Evolutionary conservation across 2,329 filamentous ascomycete genomes (phyloP), one percentile per base, ranked within the genome.

Genomic region (Cryphonectria carpinicola): DNA sequence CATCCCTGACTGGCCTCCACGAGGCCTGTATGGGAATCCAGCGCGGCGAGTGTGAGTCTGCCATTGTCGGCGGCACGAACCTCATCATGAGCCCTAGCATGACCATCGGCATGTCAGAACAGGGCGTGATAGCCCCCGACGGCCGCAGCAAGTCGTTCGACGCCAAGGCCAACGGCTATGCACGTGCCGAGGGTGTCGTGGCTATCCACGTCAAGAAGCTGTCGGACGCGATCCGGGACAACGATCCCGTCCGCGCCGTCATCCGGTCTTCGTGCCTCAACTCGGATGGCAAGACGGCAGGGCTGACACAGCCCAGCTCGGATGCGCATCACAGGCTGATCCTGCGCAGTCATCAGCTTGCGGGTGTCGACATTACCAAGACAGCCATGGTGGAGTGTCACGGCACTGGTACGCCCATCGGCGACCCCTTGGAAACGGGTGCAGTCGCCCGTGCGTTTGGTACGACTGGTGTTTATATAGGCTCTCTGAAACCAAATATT

Each of bases 131-230:
- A 5, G 81, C 79, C 3, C 74, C 77, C 1, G 75, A 77, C 0
- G 81, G 78, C 39, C 71, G 78, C 39, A 76, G 76, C 61, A 76
- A 79, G 65, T 78, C 78, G 1, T 86, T 84, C 70, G 84, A 85
- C 58, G 77, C 79, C 2, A 75, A 78, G 10, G 86, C 84, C 0
- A 79, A 86, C 67, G 87, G 87, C 0, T 88, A 87, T 69, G 84
- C 79, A 0, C 80, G 85, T 7, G 86, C 83, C 1, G 87, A 89
- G 72, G 86, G 83, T 6, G 74, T 84, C 19, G 81, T 76, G 2
- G 78, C 80, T 8, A 69, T 88, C 7, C 77, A 83, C 7, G 70
- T 89, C 0, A 88, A 88, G 76, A 78, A 75, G 0, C 75, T 88
- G 0, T 76, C 79, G 3, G 80, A 83, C 60, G 86, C 86, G 0